These are phyloP conservation scores for Aspergillus steynii DNA, from an alignment of 495 filamentous ascomycete species.

Conservation along the genomic window DNA sequence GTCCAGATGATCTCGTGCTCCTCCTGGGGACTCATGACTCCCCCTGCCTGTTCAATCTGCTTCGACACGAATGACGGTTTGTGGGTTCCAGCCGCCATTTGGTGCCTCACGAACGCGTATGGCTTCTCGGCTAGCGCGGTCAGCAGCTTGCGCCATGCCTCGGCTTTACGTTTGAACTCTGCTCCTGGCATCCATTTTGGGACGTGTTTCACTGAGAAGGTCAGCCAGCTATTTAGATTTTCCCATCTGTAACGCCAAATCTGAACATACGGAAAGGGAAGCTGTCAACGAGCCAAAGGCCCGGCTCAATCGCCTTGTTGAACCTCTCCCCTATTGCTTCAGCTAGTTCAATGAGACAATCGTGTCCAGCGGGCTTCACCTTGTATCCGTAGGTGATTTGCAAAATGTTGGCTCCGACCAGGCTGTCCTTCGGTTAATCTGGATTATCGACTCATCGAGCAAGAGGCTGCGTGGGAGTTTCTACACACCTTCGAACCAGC, in stretches of 20 bases:
- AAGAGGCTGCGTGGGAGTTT: no score
- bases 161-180: constrained; percentile 38
- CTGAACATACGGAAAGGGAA: constrained; percentile 26
- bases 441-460: no score
- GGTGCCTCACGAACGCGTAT: constrained; percentile 41
- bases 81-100: constrained; percentile 33
- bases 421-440: no score
- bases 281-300: constrained; percentile 45
- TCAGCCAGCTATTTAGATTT: neutral
- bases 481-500: constrained; percentile 7
- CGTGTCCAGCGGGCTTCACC: constrained; percentile 35
- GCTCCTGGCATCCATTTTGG: constrained; percentile 51
- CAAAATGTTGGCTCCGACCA: constrained; percentile 44
- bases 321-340: constrained; percentile 42
- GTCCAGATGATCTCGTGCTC: constrained; percentile 33
- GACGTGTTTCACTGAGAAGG: constrained; percentile 31
- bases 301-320: constrained; percentile 32
- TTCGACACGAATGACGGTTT: constrained; percentile 34
- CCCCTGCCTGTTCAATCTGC: constrained; percentile 25
- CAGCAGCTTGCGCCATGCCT: constrained; percentile 24
- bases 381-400: constrained; percentile 53
- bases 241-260: neutral
- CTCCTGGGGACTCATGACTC: constrained; percentile 16
- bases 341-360: constrained; percentile 45
- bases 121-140: constrained; percentile 20